Evolutionary conservation across 2,329 filamentous ascomycete species (phyloP).

Genomic region (Fusarium torreyae): DNA sequence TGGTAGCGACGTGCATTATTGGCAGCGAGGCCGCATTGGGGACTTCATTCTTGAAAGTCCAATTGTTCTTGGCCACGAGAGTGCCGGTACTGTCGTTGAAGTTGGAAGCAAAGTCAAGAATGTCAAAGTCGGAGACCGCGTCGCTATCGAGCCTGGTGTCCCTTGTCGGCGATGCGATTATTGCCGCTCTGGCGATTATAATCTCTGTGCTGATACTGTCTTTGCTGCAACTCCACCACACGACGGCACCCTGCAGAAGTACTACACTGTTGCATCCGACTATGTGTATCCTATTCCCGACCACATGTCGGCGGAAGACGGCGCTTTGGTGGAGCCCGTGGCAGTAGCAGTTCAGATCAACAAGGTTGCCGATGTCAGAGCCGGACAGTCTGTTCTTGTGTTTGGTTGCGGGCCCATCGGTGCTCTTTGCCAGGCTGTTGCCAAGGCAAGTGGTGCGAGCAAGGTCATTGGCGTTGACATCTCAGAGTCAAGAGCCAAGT

Average conservation of each 20-base stretch:
- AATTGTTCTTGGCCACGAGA: conserved; percentile 65
- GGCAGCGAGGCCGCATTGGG: conserved; percentile 63
- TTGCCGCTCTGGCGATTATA: conserved; percentile 60
- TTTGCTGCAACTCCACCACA: conserved; percentile 67
- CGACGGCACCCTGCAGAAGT: conserved; percentile 65
- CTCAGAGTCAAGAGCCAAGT: conserved; percentile 55
- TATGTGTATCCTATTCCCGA: conserved; percentile 63
- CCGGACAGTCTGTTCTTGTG: conserved; percentile 61
- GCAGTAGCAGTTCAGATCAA: conserved; percentile 64
- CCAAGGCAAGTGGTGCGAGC: conserved; percentile 60
- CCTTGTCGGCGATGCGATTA: conserved; percentile 61
- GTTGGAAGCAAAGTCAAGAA: conserved; percentile 59
- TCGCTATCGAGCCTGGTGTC: conserved; percentile 65
- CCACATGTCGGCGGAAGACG: conserved; percentile 63
- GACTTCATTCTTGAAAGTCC: conserved; percentile 62
- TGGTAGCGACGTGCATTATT: conserved; percentile 63
- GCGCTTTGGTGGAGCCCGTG: conserved; percentile 65
- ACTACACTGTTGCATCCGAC: conserved; percentile 63
- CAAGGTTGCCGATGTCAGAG: conserved; percentile 57
- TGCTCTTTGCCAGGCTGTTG: conserved; percentile 61
- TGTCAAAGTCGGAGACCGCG: conserved; percentile 60
- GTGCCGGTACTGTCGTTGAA: conserved; percentile 59
- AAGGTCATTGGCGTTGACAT: conserved; percentile 63
- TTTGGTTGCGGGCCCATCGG: conserved; percentile 66
- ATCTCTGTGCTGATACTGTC: conserved; percentile 60